A percentile compares a stretch with the other conserved stretches of the same genome.
Evolutionary conservation across 108 stramenopile species (phyloP).

Genomic region (Skeletonema marinoi): DNA sequence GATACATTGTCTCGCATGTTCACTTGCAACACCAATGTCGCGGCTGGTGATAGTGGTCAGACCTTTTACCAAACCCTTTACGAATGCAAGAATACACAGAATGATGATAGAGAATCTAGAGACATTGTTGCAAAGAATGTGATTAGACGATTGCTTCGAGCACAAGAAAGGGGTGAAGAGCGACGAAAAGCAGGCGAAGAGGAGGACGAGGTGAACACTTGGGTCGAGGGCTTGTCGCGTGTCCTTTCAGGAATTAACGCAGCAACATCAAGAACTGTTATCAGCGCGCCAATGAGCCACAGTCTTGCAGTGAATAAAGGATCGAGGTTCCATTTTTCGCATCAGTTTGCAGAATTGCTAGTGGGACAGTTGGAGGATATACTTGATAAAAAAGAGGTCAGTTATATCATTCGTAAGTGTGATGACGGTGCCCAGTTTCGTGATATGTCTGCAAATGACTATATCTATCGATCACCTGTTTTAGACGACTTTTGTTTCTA

Average conservation of each 20-base stretch:
- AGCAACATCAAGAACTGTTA: slow-evolving; percentile 18
- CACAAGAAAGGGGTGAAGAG: not conserved
- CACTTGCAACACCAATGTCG: slow-evolving; percentile 30
- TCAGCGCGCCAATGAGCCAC: slow-evolving; percentile 25
- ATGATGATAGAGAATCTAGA: not conserved
- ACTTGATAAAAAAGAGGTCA: no score
- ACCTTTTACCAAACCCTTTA: slow-evolving; percentile 2
- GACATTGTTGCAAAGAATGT: not conserved
- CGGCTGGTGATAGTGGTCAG: slow-evolving; percentile 11
- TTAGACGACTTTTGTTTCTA: slow-evolving; percentile 17
- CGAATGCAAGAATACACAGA: slow-evolving; percentile 1
- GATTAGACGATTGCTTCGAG: not conserved
- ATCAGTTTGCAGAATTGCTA: no score
- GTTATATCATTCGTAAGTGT: no score
- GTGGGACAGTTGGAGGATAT: no score
- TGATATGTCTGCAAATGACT: slow-evolving; percentile 24
- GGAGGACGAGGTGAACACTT: not conserved
- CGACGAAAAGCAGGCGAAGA: slow-evolving; percentile 2
- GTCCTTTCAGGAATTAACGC: slow-evolving; percentile 26
- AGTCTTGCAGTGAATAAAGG: no score
- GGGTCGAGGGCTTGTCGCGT: slow-evolving; percentile 21
- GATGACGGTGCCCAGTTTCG: no score
- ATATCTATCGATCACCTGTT: slow-evolving; percentile 8
- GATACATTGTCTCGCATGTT: slow-evolving; percentile 10
- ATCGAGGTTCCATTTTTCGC: no score